These are phyloP conservation scores for Colletotrichum cereale DNA, from an alignment of 2,329 filamentous ascomycete species.

Conservation along the genomic window DNA sequence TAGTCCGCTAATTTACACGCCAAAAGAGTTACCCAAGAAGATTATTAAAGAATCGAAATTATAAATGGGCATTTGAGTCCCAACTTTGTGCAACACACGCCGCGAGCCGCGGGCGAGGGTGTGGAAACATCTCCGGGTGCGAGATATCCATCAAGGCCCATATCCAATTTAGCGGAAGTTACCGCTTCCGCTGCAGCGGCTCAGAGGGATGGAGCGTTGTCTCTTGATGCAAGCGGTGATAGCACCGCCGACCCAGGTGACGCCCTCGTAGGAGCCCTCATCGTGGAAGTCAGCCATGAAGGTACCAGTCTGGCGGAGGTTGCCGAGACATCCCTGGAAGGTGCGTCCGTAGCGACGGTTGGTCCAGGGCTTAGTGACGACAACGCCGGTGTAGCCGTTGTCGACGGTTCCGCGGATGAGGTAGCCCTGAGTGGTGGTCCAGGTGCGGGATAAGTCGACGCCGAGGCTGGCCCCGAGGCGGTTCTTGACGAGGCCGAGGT, in stretches of 20 bases:
- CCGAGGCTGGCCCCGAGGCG: slow-evolving; percentile 20
- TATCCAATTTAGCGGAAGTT: slow-evolving; percentile 24
- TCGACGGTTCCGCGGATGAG: slow-evolving; percentile 35
- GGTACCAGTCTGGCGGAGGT: slow-evolving; percentile 35
- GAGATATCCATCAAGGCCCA: background rate
- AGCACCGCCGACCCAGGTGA: slow-evolving; percentile 31
- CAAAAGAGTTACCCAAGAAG: background rate
- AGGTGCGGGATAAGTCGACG: slow-evolving; percentile 30
- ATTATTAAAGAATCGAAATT: background rate
- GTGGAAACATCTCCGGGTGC: background rate
- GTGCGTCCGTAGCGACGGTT: slow-evolving; percentile 38
- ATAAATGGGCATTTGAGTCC: background rate
- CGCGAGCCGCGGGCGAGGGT: background rate
- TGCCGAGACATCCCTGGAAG: slow-evolving; percentile 39
- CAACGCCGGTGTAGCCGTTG: slow-evolving; percentile 32
- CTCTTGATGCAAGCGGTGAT: slow-evolving; percentile 36
- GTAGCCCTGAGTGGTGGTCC: slow-evolving; percentile 34
- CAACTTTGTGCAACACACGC: background rate
- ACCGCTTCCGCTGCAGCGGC: slow-evolving; percentile 23
- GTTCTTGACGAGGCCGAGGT: slow-evolving; percentile 25
- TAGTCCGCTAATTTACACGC: background rate
- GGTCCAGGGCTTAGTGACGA: slow-evolving; percentile 38
- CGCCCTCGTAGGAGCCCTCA: slow-evolving; percentile 35
- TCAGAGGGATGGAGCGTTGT: slow-evolving; percentile 23
- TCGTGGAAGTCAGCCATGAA: slow-evolving; percentile 38